Conservation (phyloP, 2,329 filamentous ascomycete species). For the Scedosporium apiospermum region DNA sequence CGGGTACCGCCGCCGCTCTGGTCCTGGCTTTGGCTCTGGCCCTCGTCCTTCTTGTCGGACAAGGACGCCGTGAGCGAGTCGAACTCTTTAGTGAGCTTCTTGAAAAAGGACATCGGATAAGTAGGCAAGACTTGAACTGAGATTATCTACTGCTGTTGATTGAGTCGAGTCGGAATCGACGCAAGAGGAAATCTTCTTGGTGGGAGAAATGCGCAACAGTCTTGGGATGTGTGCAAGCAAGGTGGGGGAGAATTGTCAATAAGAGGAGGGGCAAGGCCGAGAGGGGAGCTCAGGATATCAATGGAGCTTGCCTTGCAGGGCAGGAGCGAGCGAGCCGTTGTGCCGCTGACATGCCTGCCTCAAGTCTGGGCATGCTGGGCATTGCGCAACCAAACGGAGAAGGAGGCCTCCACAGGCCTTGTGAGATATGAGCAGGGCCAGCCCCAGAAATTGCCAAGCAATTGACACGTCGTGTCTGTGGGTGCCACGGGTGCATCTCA, state of each 20-base stretch:
- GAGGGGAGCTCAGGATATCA: too few relatives aligned
- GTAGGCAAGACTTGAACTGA: not conserved
- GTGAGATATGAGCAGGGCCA: too few relatives aligned
- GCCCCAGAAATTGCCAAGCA: not conserved
- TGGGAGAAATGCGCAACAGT: too few relatives aligned
- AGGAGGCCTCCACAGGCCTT: too few relatives aligned
- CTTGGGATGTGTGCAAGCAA: not conserved
- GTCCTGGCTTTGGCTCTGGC: slow-evolving; percentile 14
- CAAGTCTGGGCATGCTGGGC: not conserved
- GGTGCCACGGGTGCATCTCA: not conserved
- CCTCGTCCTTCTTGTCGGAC: slow-evolving; percentile 23
- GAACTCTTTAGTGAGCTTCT: slow-evolving; percentile 31
- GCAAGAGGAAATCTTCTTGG: too few relatives aligned
- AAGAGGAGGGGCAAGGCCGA: too few relatives aligned
- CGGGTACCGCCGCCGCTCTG: not conserved
- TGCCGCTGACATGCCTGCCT: not conserved
- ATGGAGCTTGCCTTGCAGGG: too few relatives aligned
- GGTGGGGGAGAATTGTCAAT: not conserved
- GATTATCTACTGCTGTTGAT: not conserved
- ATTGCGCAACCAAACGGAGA: too few relatives aligned
- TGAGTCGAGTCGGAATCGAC: too few relatives aligned
- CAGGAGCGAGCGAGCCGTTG: not conserved
- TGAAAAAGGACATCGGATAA: slow-evolving; percentile 33
- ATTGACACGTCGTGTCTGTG: not conserved
- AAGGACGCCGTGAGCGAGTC: slow-evolving; percentile 36